phyloP scores from a whole-genome alignment of 306 rosid species.

The Parietaria judaica region DNA sequence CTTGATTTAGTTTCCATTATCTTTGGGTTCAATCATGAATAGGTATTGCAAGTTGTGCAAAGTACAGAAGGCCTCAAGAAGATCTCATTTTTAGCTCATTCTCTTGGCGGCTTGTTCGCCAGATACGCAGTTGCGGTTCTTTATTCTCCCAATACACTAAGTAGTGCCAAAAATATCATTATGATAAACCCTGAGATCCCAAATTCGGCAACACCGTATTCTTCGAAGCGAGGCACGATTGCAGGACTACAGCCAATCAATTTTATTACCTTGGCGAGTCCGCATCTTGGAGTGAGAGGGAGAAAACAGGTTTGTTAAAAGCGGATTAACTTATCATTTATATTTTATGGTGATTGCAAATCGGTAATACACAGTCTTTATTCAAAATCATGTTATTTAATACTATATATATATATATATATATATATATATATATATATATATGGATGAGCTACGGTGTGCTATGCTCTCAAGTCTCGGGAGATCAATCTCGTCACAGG shows the following conservation, averaged over 20 bases:
- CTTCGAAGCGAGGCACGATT: conserved; percentile 52
- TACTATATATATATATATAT: too few species aligned
- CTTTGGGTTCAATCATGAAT: conserved; percentile 24
- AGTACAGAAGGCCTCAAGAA: conserved; percentile 61
- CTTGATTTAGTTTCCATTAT: conserved; percentile 18
- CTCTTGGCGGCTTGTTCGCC: conserved; percentile 93
- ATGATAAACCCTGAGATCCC: conserved; percentile 10
- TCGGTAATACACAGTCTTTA: too few species aligned
- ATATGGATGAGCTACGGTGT: too few species aligned
- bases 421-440: too few species aligned
- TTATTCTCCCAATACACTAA: conserved; percentile 33
- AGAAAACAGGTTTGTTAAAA: conserved; percentile 64
- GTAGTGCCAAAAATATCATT: conserved; percentile 31
- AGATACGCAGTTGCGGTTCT: conserved; percentile 80
- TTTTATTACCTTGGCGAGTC: conserved; percentile 91
- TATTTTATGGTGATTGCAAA: neutral
- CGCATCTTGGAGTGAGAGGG: conserved; percentile 95
- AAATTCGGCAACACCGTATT: neutral
- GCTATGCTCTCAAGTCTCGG: too few species aligned
- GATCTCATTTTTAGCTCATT: conserved; percentile 90
- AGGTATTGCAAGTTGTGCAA: conserved; percentile 76
- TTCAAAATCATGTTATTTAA: too few species aligned
- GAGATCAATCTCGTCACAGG: too few species aligned
- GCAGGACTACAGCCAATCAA: conserved; percentile 86
- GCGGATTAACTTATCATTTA: conserved; percentile 17